Evolutionary conservation across 2,329 filamentous ascomycete genomes (phyloP).

Genomic region (Aspergillus thermomutatus): DNA sequence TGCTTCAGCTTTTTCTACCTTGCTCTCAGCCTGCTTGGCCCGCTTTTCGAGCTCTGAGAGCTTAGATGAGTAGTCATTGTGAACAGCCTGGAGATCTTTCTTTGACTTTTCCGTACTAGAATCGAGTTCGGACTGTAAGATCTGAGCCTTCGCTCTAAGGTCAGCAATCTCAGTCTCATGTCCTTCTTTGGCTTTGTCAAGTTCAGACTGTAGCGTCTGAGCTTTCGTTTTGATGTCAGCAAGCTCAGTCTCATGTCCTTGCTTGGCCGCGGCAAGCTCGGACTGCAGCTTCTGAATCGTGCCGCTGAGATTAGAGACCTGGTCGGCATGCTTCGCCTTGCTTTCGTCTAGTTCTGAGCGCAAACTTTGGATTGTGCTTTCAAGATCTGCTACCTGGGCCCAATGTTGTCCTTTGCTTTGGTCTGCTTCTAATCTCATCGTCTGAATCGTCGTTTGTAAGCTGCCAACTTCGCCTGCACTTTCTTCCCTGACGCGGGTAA

Average conservation of each 20-base stretch:
- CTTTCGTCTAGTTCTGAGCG: constrained; percentile 49
- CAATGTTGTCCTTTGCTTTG: constrained; percentile 61
- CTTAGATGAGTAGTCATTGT: constrained; percentile 49
- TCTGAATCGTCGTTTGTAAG: constrained; percentile 55
- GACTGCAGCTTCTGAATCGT: constrained; percentile 57
- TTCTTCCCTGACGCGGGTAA: constrained; percentile 48
- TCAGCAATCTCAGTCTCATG: constrained; percentile 57
- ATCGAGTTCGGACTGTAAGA: constrained; percentile 48
- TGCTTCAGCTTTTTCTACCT: constrained; percentile 31
- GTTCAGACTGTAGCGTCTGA: constrained; percentile 51
- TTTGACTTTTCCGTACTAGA: constrained; percentile 49
- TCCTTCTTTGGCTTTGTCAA: constrained; percentile 46
- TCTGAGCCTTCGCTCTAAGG: constrained; percentile 53
- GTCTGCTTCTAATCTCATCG: constrained; percentile 48
- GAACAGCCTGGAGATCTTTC: constrained; percentile 58
- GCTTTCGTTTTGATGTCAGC: constrained; percentile 59
- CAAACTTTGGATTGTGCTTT: constrained; percentile 57
- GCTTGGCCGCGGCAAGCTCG: constrained; percentile 29
- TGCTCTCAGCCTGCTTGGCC: constrained; percentile 39
- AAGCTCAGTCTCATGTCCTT: constrained; percentile 54
- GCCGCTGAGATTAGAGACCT: constrained; percentile 55
- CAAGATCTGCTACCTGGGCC: constrained; percentile 59
- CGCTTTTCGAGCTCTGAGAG: constrained; percentile 48
- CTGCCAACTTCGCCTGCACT: constrained; percentile 57
- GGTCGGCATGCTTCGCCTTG: constrained; percentile 50